phyloP scores from a whole-genome alignment of 768 basidiomycete species.

The Pulveroboletus sp. region DNA sequence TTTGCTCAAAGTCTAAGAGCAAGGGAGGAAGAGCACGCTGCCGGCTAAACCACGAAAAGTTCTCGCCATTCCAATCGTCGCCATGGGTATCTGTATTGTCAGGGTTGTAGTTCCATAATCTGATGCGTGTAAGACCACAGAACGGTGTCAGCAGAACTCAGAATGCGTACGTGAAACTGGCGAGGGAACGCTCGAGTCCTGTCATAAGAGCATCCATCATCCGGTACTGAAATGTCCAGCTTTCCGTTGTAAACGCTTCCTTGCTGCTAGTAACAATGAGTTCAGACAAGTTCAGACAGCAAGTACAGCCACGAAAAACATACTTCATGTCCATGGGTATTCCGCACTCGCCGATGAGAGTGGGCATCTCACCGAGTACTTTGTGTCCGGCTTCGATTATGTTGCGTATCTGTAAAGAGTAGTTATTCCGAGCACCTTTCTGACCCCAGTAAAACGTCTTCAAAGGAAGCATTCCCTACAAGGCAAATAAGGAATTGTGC shows the following conservation, averaged over 20 bases:
- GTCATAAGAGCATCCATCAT: conserved; percentile 96
- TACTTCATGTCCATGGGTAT: conserved; percentile 98
- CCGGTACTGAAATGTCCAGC: conserved; percentile 76
- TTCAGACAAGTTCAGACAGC: background rate
- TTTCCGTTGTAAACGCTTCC: conserved; percentile 64
- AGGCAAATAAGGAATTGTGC: conserved; percentile 7
- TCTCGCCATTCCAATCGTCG: conserved; percentile 94
- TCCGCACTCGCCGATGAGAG: conserved; percentile 89
- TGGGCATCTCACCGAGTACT: conserved; percentile 74
- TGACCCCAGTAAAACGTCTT: conserved; percentile 88
- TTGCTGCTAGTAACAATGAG: conserved; percentile 44
- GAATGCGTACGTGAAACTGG: conserved; percentile 78
- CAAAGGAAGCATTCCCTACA: conserved; percentile 78
- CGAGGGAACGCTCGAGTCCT: conserved; percentile 67
- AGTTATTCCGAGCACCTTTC: conserved; percentile 76
- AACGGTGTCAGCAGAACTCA: background rate
- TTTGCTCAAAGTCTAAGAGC: conserved; percentile 54
- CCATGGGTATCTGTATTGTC: conserved; percentile 72
- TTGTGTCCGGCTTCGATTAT: conserved; percentile 66
- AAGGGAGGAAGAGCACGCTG: conserved; percentile 52
- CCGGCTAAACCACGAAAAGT: conserved; percentile 90
- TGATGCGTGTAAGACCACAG: conserved; percentile 26
- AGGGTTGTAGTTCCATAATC: conserved; percentile 95
- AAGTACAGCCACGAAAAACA: conserved; percentile 22
- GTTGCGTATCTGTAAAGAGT: conserved; percentile 72